Conservation (phyloP, 352 stramenopile genomes). For the Globisporangium canariense region DNA sequence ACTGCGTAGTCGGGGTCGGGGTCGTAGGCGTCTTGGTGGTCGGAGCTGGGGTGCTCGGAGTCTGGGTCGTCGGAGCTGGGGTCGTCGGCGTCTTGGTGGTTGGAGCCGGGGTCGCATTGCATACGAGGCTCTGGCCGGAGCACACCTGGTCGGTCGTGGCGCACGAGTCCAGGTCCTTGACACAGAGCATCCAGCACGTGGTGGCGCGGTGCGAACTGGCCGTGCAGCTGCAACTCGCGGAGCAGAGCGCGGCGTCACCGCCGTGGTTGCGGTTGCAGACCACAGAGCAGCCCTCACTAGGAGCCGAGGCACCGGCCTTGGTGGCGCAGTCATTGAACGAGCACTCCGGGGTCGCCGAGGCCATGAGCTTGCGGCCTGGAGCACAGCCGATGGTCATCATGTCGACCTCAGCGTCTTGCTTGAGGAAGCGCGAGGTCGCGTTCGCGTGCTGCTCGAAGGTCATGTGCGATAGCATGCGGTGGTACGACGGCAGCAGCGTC, state of each 20-base stretch:
- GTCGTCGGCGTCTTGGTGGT: constrained; percentile 1
- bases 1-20: background rate
- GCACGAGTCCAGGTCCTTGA: constrained; percentile 37
- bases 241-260: constrained; percentile 23
- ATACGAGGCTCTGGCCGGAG: constrained; percentile 31
- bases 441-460: constrained; percentile 44
- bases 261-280: constrained; percentile 43
- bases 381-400: constrained; percentile 35
- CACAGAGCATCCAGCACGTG: constrained; percentile 58
- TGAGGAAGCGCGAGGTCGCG: constrained; percentile 30
- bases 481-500: constrained; percentile 51
- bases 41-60: background rate
- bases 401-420: constrained; percentile 23
- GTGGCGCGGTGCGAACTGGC: constrained; percentile 24
- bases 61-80: background rate
- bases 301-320: constrained; percentile 23
- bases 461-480: constrained; percentile 45
- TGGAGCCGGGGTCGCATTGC: constrained; percentile 1
- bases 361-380: constrained; percentile 32
- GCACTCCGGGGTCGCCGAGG: constrained; percentile 31
- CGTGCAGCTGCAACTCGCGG: constrained; percentile 25
- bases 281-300: constrained; percentile 24
- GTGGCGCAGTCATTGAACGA: constrained; percentile 27
- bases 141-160: constrained; percentile 27
- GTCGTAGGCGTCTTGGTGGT: background rate